Evolutionary conservation across 345 rosid genomes (phyloP), one percentile per base, ranked within the genome.

Genomic region (Eucalyptus lansdowneana): DNA sequence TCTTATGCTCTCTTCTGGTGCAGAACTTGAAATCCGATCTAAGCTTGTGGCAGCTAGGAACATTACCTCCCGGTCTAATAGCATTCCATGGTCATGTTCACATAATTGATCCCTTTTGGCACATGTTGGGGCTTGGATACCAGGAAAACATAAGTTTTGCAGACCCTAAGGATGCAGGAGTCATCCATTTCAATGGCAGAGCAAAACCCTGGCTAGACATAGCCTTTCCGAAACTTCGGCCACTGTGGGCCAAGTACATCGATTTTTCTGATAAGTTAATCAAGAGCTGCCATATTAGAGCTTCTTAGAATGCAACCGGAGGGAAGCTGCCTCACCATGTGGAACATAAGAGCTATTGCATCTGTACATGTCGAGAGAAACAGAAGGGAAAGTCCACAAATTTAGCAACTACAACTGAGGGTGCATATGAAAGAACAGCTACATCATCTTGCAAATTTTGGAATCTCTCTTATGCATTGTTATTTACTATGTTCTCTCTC

Each of bases 191-290:
- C 93, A 98, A 97, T 87, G 99, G 99, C 88, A 94, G 99, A 94
- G 99, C 99, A 54, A 98, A 98, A 94, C 99, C 99, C 58, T 98
- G 99, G 99, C 95, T 98, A 87, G 99, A 98, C 89, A 97, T 96
- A 86, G 99, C 98, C 87, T 96, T 97, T 90, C 95, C 99, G 65
- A 94, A 94, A 42, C 96, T 98, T 51, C 93, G 96, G 88, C 96
- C 97, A 53, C 90, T 98, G 89, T 98, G 99, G 99, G 87, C 97
- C 4, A 97, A 96, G 89, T 96, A 96, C 88, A 92, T 98, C 37
- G 90, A 98, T 91, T 96, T 96, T 92, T 95, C 98, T 15, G 98
- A 98, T 91, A 97, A 97, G 92, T 96, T 97, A 94, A 95, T 97
- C 92, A 97, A 93, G 90, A 91, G 97, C 85, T 97, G 99, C 90